These are phyloP conservation scores for Claviceps sp. DNA, from an alignment of 2,329 filamentous ascomycete genomes.

Conservation along the genomic window DNA sequence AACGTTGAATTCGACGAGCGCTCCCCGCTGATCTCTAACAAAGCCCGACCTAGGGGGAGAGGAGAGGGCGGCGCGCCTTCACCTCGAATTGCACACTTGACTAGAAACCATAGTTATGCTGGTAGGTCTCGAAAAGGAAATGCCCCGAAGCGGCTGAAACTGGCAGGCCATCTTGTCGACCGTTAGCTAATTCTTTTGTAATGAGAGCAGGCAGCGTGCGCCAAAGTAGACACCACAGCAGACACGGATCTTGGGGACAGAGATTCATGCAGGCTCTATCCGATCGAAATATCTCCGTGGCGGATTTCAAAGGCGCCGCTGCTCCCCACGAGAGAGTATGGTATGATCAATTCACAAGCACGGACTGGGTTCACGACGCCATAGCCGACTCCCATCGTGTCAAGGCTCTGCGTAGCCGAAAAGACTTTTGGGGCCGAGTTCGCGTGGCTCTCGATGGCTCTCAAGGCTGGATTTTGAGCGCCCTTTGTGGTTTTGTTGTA, in stretches of 20 bases:
- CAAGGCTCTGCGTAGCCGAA: conserved; percentile 67
- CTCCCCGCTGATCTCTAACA: conserved; percentile 26
- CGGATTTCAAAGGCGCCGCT: conserved; percentile 51
- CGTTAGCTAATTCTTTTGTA: neutral
- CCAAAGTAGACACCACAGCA: conserved; percentile 36
- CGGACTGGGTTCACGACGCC: conserved; percentile 95
- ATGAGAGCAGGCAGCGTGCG: conserved; percentile 21
- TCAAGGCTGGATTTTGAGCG: conserved; percentile 90
- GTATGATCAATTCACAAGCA: conserved; percentile 98
- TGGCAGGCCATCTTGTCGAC: neutral
- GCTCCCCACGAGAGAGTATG: conserved; percentile 79
- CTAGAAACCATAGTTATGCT: conserved; percentile 30
- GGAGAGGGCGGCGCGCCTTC: conserved; percentile 20
- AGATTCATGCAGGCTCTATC: conserved; percentile 49
- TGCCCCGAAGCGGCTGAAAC: neutral
- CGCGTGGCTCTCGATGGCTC: conserved; percentile 68
- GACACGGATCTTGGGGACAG: conserved; percentile 44
- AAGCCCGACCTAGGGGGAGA: conserved; percentile 28
- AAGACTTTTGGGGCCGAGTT: conserved; percentile 72
- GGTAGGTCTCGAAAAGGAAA: conserved; percentile 17
- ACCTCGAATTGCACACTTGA: conserved; percentile 15
- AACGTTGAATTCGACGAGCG: conserved; percentile 26
- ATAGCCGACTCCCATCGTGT: conserved; percentile 88
- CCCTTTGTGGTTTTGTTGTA: conserved; percentile 74
- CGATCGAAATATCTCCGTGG: conserved; percentile 43